A percentile compares a stretch with the other conserved stretches of the same genome.
Evolutionary conservation across 345 rosid genomes (phyloP).

Genomic region (Eucalyptus curtisii): DNA sequence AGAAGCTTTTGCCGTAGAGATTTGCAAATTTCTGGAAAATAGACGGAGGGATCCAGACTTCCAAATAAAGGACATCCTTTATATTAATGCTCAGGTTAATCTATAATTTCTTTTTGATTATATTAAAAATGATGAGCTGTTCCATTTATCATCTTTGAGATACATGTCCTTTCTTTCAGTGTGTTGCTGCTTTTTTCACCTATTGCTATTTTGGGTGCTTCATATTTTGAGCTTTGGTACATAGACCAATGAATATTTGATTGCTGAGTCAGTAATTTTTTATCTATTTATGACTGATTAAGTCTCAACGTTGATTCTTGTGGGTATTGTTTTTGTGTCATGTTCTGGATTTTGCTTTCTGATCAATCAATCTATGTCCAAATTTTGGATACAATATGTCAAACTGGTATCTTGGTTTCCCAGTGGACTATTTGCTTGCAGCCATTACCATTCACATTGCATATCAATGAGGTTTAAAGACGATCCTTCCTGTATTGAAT

Average conservation of each 20-base stretch:
- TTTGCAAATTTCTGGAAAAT: conserved; percentile 32
- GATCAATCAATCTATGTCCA: not conserved
- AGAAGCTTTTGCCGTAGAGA: conserved; percentile 34
- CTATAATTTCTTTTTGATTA: not conserved
- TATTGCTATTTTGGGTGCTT: not conserved
- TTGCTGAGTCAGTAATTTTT: not conserved
- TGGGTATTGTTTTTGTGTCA: not conserved
- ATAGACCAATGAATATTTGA: not conserved
- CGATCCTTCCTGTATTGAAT: not conserved
- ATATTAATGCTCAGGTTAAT: conserved; percentile 67
- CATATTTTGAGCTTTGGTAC: not conserved
- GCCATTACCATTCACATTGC: not conserved
- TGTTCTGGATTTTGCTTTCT: not conserved
- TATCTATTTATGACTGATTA: not conserved
- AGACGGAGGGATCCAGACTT: conserved; percentile 33
- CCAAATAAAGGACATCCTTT: conserved; percentile 56
- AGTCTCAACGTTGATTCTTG: not conserved
- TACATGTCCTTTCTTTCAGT: not conserved
- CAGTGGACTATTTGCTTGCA: not conserved
- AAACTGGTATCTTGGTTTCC: not conserved
- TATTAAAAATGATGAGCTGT: not conserved
- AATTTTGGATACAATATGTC: not conserved
- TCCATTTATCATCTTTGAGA: not conserved
- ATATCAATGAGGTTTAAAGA: not conserved
- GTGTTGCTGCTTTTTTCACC: not conserved